Conservation (phyloP, 495 filamentous ascomycete species). For the Podospora pseudoanserina region DNA sequence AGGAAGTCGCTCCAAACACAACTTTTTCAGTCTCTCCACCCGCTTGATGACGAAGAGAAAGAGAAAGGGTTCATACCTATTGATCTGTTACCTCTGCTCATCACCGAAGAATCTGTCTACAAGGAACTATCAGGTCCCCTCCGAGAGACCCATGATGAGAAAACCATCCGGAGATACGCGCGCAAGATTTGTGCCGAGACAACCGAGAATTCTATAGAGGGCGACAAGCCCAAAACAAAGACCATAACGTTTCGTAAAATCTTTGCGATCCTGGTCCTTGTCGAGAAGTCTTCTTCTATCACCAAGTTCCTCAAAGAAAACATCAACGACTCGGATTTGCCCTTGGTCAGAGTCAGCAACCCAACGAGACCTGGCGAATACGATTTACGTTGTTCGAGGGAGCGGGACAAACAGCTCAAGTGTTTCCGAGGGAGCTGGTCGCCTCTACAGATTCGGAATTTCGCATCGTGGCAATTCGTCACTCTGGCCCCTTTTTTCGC, state of each 20-base stretch:
- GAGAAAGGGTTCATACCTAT: not conserved
- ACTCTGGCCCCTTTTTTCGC: slow-evolving; percentile 18
- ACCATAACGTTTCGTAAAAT: slow-evolving; percentile 16
- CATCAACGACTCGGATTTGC: slow-evolving; percentile 23
- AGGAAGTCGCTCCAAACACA: not conserved
- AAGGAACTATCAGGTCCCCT: not conserved
- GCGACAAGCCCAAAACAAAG: not conserved
- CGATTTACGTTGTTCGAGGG: slow-evolving; percentile 6
- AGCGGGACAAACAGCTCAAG: slow-evolving; percentile 3
- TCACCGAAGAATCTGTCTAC: not conserved
- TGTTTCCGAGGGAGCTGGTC: slow-evolving; percentile 13
- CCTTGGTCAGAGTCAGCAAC: slow-evolving; percentile 14
- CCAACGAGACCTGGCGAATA: not conserved
- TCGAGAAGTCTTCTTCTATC: slow-evolving; percentile 15
- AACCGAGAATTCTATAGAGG: not conserved
- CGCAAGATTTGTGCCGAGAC: not conserved
- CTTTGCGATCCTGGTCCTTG: slow-evolving; percentile 26
- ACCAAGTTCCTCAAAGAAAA: slow-evolving; percentile 19
- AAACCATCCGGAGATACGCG: not conserved
- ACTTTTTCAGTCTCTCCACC: not conserved
- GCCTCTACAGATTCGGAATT: slow-evolving; percentile 11
- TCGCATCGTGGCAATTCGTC: slow-evolving; percentile 20
- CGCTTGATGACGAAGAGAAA: not conserved
- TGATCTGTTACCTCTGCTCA: not conserved
- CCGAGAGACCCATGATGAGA: not conserved